phyloP scores from a whole-genome alignment of 106 monocot genomes.

The Chionographis japonica region DNA sequence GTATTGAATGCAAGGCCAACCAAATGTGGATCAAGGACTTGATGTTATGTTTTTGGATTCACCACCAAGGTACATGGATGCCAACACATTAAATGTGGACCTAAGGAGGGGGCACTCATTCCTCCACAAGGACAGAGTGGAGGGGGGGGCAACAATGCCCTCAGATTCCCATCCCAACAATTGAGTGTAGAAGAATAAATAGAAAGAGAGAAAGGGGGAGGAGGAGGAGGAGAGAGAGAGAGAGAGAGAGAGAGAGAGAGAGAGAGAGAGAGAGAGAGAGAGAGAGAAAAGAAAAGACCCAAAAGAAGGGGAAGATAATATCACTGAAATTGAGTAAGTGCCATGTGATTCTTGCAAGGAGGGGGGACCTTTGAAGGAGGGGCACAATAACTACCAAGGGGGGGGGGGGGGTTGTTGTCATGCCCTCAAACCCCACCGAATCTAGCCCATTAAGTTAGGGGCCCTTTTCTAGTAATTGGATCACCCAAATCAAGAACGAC shows the following conservation, averaged over 20 bases:
- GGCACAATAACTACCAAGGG: neutral
- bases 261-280: neutral
- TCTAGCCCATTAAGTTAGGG: neutral
- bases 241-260: neutral
- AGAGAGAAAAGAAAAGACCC: neutral
- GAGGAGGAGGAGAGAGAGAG: neutral
- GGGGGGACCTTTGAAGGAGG: neutral
- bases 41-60: no score
- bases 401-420: neutral
- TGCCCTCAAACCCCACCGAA: neutral
- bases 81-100: no score
- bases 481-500: neutral
- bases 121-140: no score
- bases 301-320: neutral
- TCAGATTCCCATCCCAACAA: neutral
- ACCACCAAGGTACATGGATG: no score
- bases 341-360: neutral
- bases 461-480: neutral
- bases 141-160: no score
- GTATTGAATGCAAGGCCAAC: no score
- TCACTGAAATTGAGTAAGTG: neutral
- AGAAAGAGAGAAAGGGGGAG: neutral
- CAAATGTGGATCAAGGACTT: no score
- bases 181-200: no score
- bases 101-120: no score